A percentile compares a stretch with the other conserved stretches of the same genome.
phyloP scores from a whole-genome alignment of 768 basidiomycete species.

The Pleurotus tuber-regium region DNA sequence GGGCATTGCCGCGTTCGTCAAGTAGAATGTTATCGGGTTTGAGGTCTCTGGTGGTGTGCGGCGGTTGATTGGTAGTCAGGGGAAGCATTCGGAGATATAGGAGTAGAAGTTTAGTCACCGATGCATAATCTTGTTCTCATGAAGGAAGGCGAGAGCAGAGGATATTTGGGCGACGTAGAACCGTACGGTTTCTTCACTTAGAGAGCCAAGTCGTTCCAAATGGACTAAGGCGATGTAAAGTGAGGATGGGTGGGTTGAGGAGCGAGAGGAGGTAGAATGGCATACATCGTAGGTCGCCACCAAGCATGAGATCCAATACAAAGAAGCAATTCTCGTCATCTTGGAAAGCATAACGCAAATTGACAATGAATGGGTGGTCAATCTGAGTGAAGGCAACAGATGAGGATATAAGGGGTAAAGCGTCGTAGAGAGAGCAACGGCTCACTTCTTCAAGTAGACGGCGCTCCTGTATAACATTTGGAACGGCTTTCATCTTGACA shows the following conservation, averaged over 20 bases:
- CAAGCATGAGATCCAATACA: constrained; percentile 95
- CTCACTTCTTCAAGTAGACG: constrained; percentile 90
- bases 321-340: constrained; percentile 99
- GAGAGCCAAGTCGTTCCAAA: constrained; percentile 72
- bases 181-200: constrained; percentile 76
- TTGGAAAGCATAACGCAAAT: constrained; percentile 94
- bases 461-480: constrained; percentile 96
- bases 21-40: constrained; percentile 98
- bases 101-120: constrained; percentile 52
- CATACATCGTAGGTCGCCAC: constrained; percentile 91
- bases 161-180: constrained; percentile 91
- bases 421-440: constrained; percentile 10
- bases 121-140: constrained; percentile 94
- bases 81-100: constrained; percentile 18
- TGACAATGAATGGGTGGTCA: constrained; percentile 94
- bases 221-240: constrained; percentile 57
- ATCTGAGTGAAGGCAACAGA: constrained; percentile 47
- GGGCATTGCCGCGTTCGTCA: constrained; percentile 93
- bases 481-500: constrained; percentile 97
- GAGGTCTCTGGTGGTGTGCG: constrained; percentile 79
- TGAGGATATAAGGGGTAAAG: background rate
- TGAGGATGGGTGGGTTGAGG: constrained; percentile 4
- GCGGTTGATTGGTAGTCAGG: constrained; percentile 12
- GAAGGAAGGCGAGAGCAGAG: constrained; percentile 85
- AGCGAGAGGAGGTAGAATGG: constrained; percentile 10